Evolutionary conservation across 352 stramenopile genomes (phyloP), one percentile per base, ranked within the genome.

Genomic region (Globisporangium apiculatum): DNA sequence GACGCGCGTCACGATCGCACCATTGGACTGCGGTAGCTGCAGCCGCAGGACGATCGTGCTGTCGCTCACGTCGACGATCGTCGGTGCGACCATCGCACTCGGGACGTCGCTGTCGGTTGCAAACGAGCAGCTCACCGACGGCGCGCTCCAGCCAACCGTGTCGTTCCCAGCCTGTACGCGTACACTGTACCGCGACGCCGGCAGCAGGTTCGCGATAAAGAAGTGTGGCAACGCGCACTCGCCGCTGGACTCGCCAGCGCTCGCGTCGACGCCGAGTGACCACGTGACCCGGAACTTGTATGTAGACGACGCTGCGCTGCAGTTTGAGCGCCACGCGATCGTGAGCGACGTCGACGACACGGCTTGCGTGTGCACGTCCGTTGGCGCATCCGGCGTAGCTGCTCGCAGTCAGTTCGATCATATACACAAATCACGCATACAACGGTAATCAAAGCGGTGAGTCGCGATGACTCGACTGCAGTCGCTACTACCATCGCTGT

Each of bases 281-380:
- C 76, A 86, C 15, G 67, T 57, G n/a, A 86, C 55, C 42, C 65
- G 71, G 52, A 67, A 86, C 15, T 67, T 35, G 40, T 78, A 83
- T 0, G 51, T 45, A 1, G 70, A 77, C 7, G 47, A 43, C 0
- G 45, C 7, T 17, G 53, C 36, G 11, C 50, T 45, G 7, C 54
- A 62, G 24, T 57, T 53, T 0, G 62, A 63, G 0, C 49, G 56
- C 73, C 73, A 83, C 7, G 49, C 60, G 17, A 79, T 40, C 0
- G 59, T 57, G 3, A 83, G 42, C 0, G 68, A 71, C 2, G 66
- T 76, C n/a, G 73, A 61, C 3, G 64, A 60, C 35, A 68, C 51
- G 0, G 54, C 53, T 7, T 55, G 54, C 0, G 62, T 52, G 4
- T 52, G 61, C 3, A 78, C 42, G 12, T 64, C 42, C 0, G 64